These are phyloP conservation scores for Metarhizium rileyi DNA, from an alignment of 2,329 filamentous ascomycete genomes.

Conservation along the genomic window DNA sequence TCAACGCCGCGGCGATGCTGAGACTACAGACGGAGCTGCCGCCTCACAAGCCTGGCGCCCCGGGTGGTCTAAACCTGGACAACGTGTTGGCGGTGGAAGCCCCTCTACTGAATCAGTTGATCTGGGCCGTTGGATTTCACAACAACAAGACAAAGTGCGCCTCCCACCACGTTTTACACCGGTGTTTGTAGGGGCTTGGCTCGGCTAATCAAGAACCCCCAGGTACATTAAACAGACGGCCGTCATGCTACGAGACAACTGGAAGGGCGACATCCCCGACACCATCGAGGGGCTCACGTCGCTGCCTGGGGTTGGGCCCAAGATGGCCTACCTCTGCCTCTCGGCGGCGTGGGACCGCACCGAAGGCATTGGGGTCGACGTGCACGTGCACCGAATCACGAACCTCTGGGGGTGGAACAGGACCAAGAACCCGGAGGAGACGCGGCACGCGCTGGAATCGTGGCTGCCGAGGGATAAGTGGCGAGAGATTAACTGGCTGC, in stretches of 20 bases:
- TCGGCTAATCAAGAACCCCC: background rate
- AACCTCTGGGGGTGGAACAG: constrained; percentile 91
- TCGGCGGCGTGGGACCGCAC: constrained; percentile 56
- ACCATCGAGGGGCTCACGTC: constrained; percentile 65
- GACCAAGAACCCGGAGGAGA: constrained; percentile 74
- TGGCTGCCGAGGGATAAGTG: constrained; percentile 81
- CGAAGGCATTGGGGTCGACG: constrained; percentile 82
- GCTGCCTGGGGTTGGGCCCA: constrained; percentile 81
- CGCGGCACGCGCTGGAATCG: constrained; percentile 60
- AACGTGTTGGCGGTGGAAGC: constrained; percentile 68
- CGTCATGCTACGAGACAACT: constrained; percentile 60
- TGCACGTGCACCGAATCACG: constrained; percentile 89
- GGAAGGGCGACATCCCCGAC: constrained; percentile 67
- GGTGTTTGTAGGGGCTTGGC: no score
- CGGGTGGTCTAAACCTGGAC: constrained; percentile 56
- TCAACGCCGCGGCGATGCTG: constrained; percentile 75
- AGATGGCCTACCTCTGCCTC: constrained; percentile 89
- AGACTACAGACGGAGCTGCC: constrained; percentile 66
- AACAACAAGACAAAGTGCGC: constrained; percentile 73
- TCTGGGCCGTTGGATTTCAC: constrained; percentile 82
- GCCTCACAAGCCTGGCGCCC: constrained; percentile 33
- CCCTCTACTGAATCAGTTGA: constrained; percentile 57
- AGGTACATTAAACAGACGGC: constrained; percentile 65
- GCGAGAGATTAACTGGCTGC: constrained; percentile 84
- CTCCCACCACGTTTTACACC: no score